Percentiles rank a stretch among this genome's conserved stretches.
Conservation (phyloP, 306 rosid species). For the Lathyrus aphaca region DNA sequence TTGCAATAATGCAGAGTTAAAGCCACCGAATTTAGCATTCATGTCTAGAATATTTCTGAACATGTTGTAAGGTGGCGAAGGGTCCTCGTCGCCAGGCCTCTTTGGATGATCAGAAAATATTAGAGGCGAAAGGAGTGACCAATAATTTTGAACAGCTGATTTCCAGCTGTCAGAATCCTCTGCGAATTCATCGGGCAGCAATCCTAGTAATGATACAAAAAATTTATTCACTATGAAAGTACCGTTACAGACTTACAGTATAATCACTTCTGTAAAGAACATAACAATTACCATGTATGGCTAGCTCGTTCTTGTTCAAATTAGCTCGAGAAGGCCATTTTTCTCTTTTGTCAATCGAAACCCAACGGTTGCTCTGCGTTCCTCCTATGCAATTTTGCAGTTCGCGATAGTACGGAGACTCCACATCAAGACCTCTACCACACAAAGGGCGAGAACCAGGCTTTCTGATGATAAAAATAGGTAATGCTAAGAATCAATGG, state of each 20-base stretch:
- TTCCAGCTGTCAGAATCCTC: too few species aligned
- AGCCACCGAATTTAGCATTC: too few species aligned
- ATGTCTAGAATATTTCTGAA: too few species aligned
- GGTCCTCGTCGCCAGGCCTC: too few species aligned
- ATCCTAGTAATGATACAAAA: neutral
- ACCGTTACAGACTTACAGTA: neutral
- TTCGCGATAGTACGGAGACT: slow-evolving; percentile 78
- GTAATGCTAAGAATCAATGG: slow-evolving; percentile 38
- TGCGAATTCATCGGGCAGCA: too few species aligned
- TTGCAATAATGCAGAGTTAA: too few species aligned
- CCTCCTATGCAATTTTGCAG: slow-evolving; percentile 90
- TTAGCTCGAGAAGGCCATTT: slow-evolving; percentile 81
- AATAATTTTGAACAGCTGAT: too few species aligned
- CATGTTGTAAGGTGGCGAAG: too few species aligned
- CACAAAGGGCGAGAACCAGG: slow-evolving; percentile 68
- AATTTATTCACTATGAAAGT: slow-evolving; percentile 18
- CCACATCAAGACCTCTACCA: slow-evolving; percentile 77
- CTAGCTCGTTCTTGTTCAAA: slow-evolving; percentile 71
- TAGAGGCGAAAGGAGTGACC: too few species aligned
- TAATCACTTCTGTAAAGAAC: slow-evolving; percentile 23
- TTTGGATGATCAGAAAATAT: too few species aligned
- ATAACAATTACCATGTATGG: slow-evolving; percentile 60
- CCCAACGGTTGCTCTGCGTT: slow-evolving; percentile 75
- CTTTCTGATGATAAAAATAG: slow-evolving; percentile 59
- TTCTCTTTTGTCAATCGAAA: slow-evolving; percentile 66